Evolutionary conservation across 306 rosid species (phyloP).

Genomic region (Sicyos baderoa): DNA sequence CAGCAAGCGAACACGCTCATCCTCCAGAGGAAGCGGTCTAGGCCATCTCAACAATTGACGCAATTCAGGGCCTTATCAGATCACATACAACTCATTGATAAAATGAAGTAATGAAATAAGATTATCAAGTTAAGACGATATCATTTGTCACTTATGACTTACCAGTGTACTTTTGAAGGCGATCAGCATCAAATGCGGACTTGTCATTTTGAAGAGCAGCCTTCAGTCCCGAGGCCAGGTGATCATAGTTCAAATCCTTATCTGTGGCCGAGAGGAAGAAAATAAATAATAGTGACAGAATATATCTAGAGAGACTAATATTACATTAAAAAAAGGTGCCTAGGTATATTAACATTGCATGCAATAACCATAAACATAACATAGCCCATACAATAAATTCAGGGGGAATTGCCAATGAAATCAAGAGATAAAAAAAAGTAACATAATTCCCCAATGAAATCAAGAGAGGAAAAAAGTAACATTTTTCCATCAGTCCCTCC

Average conservation of each 20-base stretch:
- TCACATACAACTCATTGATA: constrained; percentile 17
- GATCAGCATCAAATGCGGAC: constrained; percentile 80
- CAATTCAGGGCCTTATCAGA: constrained; percentile 57
- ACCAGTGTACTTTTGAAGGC: constrained; percentile 83
- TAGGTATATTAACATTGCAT: background rate
- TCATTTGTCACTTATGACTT: constrained; percentile 24
- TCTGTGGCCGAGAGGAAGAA: constrained; percentile 31
- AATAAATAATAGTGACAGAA: background rate
- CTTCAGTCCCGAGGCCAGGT: constrained; percentile 78
- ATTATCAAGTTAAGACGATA: background rate
- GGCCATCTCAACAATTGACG: constrained; percentile 85
- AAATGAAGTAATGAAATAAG: background rate
- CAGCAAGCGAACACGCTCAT: constrained; percentile 78
- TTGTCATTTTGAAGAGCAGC: constrained; percentile 62
- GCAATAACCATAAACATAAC: background rate
- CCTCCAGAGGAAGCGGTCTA: constrained; percentile 93
- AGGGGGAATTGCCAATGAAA: background rate
- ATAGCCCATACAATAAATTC: background rate
- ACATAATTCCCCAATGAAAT: background rate
- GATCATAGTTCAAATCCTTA: constrained; percentile 68
- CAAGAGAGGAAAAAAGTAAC: background rate
- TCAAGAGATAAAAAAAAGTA: background rate
- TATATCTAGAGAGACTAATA: background rate
- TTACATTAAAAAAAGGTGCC: background rate
- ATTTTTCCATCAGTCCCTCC: background rate